phyloP scores from a whole-genome alignment of 352 stramenopile genomes.

The Pythium dissotocum region DNA sequence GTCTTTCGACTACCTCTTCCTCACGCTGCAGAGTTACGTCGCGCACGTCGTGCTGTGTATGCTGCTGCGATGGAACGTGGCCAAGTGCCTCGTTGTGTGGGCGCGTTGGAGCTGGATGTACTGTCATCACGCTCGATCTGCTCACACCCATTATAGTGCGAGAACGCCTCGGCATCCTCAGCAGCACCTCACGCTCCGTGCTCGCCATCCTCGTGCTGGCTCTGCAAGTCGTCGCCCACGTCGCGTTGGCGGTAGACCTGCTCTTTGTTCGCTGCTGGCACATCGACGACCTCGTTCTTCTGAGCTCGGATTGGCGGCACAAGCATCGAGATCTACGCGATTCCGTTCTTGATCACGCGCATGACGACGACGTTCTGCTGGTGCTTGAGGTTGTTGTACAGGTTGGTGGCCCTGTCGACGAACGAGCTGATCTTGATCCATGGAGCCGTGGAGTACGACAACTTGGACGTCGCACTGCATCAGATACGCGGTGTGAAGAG shows the following conservation, averaged over 20 bases:
- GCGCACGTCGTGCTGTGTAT: slow-evolving; percentile 17
- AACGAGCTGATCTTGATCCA: not conserved
- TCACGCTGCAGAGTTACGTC: slow-evolving; percentile 25
- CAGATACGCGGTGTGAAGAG: too few species aligned
- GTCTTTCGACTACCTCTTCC: slow-evolving; percentile 35
- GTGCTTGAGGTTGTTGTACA: not conserved
- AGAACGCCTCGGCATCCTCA: not conserved
- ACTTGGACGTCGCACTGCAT: not conserved
- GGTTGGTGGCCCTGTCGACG: not conserved
- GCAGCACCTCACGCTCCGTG: not conserved
- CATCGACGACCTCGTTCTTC: not conserved
- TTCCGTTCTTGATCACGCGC: not conserved
- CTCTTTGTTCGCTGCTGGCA: not conserved
- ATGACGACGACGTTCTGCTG: slow-evolving; percentile 11
- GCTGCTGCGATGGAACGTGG: slow-evolving; percentile 23
- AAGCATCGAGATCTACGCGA: not conserved
- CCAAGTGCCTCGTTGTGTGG: not conserved
- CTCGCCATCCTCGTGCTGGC: not conserved
- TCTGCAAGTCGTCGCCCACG: not conserved
- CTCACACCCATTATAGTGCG: not conserved
- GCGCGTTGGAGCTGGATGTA: slow-evolving; percentile 25
- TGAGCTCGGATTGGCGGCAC: not conserved
- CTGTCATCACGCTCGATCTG: slow-evolving; percentile 29
- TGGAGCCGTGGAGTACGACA: slow-evolving; percentile 11
- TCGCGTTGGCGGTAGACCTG: not conserved